Evolutionary conservation across 2,329 filamentous ascomycete genomes (phyloP).

Genomic region (Didymella exigua): DNA sequence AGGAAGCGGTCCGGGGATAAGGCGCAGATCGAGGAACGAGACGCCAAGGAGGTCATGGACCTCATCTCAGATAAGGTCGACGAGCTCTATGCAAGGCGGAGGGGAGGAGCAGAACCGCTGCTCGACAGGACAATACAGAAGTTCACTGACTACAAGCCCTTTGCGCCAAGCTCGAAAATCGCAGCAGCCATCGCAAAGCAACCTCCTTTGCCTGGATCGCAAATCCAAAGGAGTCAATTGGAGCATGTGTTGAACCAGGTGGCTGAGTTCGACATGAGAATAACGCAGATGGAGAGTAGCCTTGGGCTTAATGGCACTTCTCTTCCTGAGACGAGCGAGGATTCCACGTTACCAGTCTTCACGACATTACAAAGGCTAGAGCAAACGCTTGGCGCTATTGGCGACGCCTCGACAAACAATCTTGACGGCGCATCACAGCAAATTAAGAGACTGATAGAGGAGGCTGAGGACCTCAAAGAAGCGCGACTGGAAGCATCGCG

Average conservation of each 20-base stretch:
- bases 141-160: constrained; percentile 43
- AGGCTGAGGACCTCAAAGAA: constrained; percentile 74
- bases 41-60: constrained; percentile 66
- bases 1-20: constrained; percentile 52
- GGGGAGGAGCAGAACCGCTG: constrained; percentile 46
- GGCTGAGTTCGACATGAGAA: constrained; percentile 83
- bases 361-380: constrained; percentile 82
- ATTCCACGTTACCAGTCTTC: constrained; percentile 68
- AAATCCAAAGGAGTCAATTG: constrained; percentile 41
- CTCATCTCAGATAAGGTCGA: constrained; percentile 72
- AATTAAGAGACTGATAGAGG: constrained; percentile 71
- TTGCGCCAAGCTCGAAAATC: constrained; percentile 33
- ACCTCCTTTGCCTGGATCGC: constrained; percentile 41
- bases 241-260: constrained; percentile 75
- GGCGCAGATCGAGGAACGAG: constrained; percentile 45
- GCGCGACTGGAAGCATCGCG: constrained; percentile 37
- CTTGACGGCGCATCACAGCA: constrained; percentile 74
- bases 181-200: constrained; percentile 37
- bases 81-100: constrained; percentile 58
- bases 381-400: constrained; percentile 77
- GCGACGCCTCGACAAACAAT: constrained; percentile 72
- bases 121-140: constrained; percentile 43
- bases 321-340: constrained; percentile 64
- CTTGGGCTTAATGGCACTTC: constrained; percentile 77
- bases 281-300: constrained; percentile 77